Conservation (phyloP, 176 grass and related monocot genomes). For the Typha latifolia region DNA sequence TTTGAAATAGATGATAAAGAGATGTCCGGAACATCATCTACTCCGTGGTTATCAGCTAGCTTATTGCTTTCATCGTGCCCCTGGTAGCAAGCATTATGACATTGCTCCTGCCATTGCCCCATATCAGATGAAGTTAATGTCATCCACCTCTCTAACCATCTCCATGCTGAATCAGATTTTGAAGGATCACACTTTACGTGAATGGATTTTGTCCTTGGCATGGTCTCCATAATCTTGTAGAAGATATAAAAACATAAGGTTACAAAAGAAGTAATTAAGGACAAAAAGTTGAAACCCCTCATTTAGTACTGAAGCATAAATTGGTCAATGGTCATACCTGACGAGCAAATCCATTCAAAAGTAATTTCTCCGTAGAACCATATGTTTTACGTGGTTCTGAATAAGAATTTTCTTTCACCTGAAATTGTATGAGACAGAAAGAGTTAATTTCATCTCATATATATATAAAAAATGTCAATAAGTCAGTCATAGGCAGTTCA, state of each 20-base stretch:
- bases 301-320: neutral
- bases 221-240: conserved; percentile 22
- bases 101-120: neutral
- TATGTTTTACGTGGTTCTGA: neutral
- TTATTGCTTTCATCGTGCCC: conserved; percentile 5
- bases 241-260: neutral
- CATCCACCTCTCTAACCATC: conserved; percentile 23
- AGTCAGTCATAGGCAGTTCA: no score
- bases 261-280: neutral
- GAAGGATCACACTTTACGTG: conserved; percentile 20
- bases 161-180: conserved; percentile 17
- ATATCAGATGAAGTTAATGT: conserved; percentile 2
- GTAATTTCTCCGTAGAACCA: conserved; percentile 8
- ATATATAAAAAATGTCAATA: no score
- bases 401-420: neutral
- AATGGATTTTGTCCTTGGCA: conserved; percentile 2
- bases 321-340: conserved; percentile 7
- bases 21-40: neutral
- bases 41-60: neutral
- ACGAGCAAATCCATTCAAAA: conserved; percentile 17
- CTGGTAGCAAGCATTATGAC: neutral
- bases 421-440: neutral
- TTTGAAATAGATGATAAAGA: conserved; percentile 3
- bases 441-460: neutral
- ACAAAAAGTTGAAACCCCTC: neutral